Conservation (phyloP, 495 filamentous ascomycete genomes). For the Aspergillus sclerotioniger region DNA sequence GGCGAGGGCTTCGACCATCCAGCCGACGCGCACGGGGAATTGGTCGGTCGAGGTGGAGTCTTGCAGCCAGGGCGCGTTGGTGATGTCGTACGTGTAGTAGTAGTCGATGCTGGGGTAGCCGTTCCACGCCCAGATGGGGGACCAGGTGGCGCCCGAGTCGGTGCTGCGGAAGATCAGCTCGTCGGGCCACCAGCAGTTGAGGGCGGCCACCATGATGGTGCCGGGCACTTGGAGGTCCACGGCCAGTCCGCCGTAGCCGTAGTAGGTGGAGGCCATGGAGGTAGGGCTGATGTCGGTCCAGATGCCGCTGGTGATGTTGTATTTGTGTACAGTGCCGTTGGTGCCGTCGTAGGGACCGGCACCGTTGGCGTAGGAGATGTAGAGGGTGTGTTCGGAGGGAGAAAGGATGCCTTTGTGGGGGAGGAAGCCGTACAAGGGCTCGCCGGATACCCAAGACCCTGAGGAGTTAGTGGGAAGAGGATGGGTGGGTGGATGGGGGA, state of each 20-base stretch:
- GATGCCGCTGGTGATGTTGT: slow-evolving; percentile 13
- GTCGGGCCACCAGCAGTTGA: slow-evolving; percentile 21
- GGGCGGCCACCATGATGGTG: slow-evolving; percentile 15
- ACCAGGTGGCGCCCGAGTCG: slow-evolving; percentile 16
- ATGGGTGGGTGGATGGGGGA: neutral
- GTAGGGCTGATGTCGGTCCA: slow-evolving; percentile 21
- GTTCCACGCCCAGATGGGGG: slow-evolving; percentile 18
- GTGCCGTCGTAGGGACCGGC: slow-evolving; percentile 18
- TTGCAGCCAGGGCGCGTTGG: slow-evolving; percentile 15
- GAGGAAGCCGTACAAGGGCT: slow-evolving; percentile 17
- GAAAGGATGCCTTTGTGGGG: slow-evolving; percentile 19
- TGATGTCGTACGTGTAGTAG: slow-evolving; percentile 16
- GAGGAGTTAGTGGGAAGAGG: neutral
- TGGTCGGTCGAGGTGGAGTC: slow-evolving; percentile 10
- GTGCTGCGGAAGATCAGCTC: slow-evolving; percentile 12
- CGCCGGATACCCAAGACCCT: slow-evolving; percentile 18
- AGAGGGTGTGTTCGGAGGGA: slow-evolving; percentile 10
- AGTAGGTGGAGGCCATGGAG: slow-evolving; percentile 14
- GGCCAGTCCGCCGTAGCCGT: slow-evolving; percentile 17
- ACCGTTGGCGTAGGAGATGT: slow-evolving; percentile 15
- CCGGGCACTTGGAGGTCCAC: slow-evolving; percentile 15
- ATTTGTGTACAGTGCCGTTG: slow-evolving; percentile 19
- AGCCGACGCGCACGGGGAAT: slow-evolving; percentile 14
- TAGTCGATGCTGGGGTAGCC: slow-evolving; percentile 17
- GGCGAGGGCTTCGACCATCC: slow-evolving; percentile 17